Conservation (phyloP, 2,329 filamentous ascomycete species). For the Canariomyces notabilis region DNA sequence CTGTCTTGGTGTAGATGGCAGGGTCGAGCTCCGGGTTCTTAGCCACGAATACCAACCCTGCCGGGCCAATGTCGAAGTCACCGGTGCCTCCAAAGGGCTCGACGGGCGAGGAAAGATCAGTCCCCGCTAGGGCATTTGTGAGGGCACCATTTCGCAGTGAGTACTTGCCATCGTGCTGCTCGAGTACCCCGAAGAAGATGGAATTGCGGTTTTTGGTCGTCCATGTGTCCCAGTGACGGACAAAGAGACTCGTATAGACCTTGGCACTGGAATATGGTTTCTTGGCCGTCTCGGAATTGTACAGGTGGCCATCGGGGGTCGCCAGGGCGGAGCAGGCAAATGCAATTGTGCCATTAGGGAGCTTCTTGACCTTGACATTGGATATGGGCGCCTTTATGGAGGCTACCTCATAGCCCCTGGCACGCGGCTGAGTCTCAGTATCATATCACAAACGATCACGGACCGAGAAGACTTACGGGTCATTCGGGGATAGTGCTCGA, state of each 20-base stretch:
- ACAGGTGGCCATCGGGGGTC: conserved; percentile 63
- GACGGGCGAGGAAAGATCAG: conserved; percentile 60
- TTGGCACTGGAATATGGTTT: conserved; percentile 60
- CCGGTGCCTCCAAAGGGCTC: conserved; percentile 71
- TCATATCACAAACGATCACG: background rate
- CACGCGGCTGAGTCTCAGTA: conserved; percentile 2
- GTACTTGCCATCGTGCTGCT: conserved; percentile 38
- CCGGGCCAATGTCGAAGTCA: conserved; percentile 70
- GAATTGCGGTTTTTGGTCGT: conserved; percentile 62
- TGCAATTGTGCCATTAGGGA: conserved; percentile 46
- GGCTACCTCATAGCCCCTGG: conserved; percentile 43
- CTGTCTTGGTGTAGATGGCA: conserved; percentile 73
- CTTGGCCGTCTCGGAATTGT: conserved; percentile 57
- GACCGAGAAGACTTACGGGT: conserved; percentile 33
- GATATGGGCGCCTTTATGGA: conserved; percentile 49
- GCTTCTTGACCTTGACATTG: conserved; percentile 53
- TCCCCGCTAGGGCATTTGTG: conserved; percentile 59
- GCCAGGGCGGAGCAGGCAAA: conserved; percentile 60
- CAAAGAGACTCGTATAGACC: conserved; percentile 70
- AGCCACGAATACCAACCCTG: conserved; percentile 67
- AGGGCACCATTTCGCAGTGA: conserved; percentile 40
- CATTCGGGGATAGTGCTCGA: conserved; percentile 31
- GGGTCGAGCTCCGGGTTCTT: conserved; percentile 68
- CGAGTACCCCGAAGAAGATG: conserved; percentile 66
- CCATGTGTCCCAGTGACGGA: conserved; percentile 81